Evolutionary conservation across 2,329 filamentous ascomycete species (phyloP).

Genomic region (Talaromyces albobiverticillius): DNA sequence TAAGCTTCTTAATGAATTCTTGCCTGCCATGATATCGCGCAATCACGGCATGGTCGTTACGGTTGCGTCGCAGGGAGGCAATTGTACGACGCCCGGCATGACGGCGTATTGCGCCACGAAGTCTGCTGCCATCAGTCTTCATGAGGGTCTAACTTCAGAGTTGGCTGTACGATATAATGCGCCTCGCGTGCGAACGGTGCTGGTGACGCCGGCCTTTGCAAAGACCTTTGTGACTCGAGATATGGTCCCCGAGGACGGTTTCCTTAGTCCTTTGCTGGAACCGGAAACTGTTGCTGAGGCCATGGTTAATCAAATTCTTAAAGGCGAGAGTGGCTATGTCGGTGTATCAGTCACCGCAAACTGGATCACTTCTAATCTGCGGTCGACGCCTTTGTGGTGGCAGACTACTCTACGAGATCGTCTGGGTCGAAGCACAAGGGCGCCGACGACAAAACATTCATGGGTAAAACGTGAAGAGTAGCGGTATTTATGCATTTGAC

Average conservation of each 20-base stretch:
- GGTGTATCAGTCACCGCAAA: constrained; percentile 51
- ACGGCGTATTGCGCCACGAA: constrained; percentile 51
- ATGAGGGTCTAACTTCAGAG: constrained; percentile 42
- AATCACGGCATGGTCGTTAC: constrained; percentile 55
- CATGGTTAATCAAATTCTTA: constrained; percentile 59
- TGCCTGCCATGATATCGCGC: constrained; percentile 45
- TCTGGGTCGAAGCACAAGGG: constrained; percentile 22
- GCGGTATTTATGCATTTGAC: not conserved
- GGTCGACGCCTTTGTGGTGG: constrained; percentile 62
- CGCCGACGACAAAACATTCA: constrained; percentile 17
- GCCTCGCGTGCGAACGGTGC: constrained; percentile 27
- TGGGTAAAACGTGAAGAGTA: constrained; percentile 12
- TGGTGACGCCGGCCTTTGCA: constrained; percentile 12
- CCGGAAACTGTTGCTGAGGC: constrained; percentile 64
- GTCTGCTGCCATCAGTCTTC: constrained; percentile 46
- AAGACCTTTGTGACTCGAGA: constrained; percentile 30
- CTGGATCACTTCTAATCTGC: constrained; percentile 40
- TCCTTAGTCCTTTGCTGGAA: constrained; percentile 54
- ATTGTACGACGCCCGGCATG: constrained; percentile 42
- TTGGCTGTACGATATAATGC: constrained; percentile 27
- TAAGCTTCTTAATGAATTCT: constrained; percentile 45
- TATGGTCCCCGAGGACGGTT: constrained; percentile 51
- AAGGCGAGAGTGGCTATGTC: constrained; percentile 57
- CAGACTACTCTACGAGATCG: constrained; percentile 51
- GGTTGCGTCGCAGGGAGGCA: constrained; percentile 50